A percentile compares a stretch with the other conserved stretches of the same genome.
Evolutionary conservation across 768 basidiomycete genomes (phyloP).

Genomic region (Leccinellum albellum): DNA sequence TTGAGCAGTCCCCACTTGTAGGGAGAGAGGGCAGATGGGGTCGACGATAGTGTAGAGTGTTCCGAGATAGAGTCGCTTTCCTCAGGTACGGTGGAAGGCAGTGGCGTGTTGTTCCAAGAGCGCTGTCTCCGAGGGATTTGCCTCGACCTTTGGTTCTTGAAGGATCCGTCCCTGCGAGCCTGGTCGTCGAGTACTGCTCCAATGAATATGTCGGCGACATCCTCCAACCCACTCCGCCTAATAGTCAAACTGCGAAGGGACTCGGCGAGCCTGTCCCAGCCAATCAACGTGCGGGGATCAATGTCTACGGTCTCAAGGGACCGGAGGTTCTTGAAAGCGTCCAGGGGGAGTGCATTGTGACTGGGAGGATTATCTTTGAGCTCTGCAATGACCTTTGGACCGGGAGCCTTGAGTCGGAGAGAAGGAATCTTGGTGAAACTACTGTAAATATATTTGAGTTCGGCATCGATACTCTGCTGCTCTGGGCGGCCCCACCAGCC

Average conservation of each 20-base stretch:
- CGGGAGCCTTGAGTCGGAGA: constrained; percentile 61
- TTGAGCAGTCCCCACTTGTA: constrained; percentile 74
- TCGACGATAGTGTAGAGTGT: constrained; percentile 23
- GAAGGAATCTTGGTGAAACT: constrained; percentile 89
- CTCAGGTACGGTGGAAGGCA: constrained; percentile 59
- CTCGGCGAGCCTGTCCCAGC: constrained; percentile 78
- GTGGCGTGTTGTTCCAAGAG: constrained; percentile 46
- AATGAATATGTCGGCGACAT: constrained; percentile 73
- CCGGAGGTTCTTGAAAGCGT: constrained; percentile 82
- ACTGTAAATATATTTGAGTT: constrained; percentile 85
- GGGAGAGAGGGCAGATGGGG: constrained; percentile 44
- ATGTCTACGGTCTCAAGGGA: constrained; percentile 72
- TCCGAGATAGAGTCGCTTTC: constrained; percentile 11
- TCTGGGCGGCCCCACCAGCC: constrained; percentile 69
- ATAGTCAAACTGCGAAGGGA: constrained; percentile 71
- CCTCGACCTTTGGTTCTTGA: constrained; percentile 44
- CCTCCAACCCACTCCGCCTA: constrained; percentile 76
- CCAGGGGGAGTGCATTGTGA: constrained; percentile 74
- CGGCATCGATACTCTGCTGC: constrained; percentile 57
- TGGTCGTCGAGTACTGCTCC: constrained; percentile 75
- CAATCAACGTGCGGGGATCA: constrained; percentile 76
- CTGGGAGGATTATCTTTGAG: constrained; percentile 65
- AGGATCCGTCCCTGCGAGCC: constrained; percentile 55
- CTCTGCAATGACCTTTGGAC: constrained; percentile 63
- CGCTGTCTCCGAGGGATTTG: constrained; percentile 42